Conservation (phyloP, 352 stramenopile genomes). For the Phytophthora agathidicida region DNA sequence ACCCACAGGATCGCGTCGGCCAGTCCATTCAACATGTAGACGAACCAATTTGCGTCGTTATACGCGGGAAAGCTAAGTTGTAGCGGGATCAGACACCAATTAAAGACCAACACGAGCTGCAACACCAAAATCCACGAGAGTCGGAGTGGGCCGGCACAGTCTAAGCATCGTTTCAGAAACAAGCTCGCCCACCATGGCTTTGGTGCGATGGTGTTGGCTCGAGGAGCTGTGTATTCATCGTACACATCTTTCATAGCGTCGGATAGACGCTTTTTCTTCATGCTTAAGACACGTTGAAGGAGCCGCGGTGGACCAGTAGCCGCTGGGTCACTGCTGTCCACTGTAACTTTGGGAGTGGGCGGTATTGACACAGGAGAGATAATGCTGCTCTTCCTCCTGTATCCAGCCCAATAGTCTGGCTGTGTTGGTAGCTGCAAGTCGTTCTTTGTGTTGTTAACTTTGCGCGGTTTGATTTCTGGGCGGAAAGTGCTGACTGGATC, state of each 20-base stretch:
- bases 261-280: conserved; percentile 12
- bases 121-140: conserved; percentile 23
- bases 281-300: conserved; percentile 30
- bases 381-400: neutral
- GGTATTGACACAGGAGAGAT: neutral
- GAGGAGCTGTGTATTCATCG: conserved; percentile 12
- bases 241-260: conserved; percentile 23
- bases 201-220: neutral
- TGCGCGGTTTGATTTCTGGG: conserved; percentile 2
- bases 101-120: conserved; percentile 42
- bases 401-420: too few species aligned
- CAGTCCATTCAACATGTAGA: conserved; percentile 27
- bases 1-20: conserved; percentile 42
- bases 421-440: too few species aligned
- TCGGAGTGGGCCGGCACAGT: conserved; percentile 8
- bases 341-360: neutral
- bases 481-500: neutral
- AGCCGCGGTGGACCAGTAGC: conserved; percentile 11
- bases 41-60: conserved; percentile 21
- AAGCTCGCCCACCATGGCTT: conserved; percentile 15
- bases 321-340: neutral
- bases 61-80: conserved; percentile 49
- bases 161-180: conserved; percentile 21
- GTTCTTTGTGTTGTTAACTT: neutral
- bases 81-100: conserved; percentile 50